Evolutionary conservation across 345 rosid genomes (phyloP), one percentile per base, ranked within the genome.

Genomic region (Dimocarpus longan): DNA sequence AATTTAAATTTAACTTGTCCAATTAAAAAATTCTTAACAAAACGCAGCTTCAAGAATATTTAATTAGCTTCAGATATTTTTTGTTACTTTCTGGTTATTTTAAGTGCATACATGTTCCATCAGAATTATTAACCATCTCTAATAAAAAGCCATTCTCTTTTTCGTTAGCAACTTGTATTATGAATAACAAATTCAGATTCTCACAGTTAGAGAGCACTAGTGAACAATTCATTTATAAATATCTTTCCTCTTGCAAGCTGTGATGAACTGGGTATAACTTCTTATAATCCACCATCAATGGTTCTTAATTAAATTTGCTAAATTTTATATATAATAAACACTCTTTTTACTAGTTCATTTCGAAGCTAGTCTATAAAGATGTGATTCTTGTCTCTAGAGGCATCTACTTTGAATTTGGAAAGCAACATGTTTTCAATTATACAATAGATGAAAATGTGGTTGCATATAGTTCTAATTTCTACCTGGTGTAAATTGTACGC

Each of bases 51-150:
- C 21, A 70, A 48, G 26, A 54, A 54, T 9, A 71, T 54, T 16
- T 44, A 74, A 24, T 8, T 9, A 63, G 69, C 43, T 74, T 74
- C 69, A 63, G 60, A 63, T 44, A 63, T 74, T 63, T 44, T 63
- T 24, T 2, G 52, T 48, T 48, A 48, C 52, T 48, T 48, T 48
- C 13, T 48, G 4, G 52, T 48, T 48, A 48, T 48, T 60, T 59
- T 37, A 10, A 63, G 4, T 75, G 59, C 54, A 19, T 28, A 60
- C n/a, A 44, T 24, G 46, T 64, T 57, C 44, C 32, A 0, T 18
- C 78, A 63, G 5, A 74, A 75, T 5, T 50, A 50, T 50, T 48
- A 48, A 48, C 66, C 5, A 62, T 60, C 13, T 42, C 63, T 42
- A 74, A 13, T 40, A 3, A 60, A 22, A 52, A 50, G 18, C 12